Base-by-base conservation (phyloP, 257 asterid species). In the Solanum verrucosum region DNA sequence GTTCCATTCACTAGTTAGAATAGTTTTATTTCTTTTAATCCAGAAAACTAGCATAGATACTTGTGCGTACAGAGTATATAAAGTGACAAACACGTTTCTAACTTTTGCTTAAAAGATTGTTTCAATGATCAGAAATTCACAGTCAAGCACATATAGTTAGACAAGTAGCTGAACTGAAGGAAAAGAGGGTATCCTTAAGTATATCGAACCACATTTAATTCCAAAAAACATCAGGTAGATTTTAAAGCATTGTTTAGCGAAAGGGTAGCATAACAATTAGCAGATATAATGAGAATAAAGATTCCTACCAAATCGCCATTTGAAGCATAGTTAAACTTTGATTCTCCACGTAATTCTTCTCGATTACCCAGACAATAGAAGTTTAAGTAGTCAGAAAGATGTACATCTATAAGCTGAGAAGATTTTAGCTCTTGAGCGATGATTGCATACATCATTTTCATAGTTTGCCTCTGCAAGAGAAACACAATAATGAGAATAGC, bases 291-390 rank as follows among this genome's bases (percentile, higher is more conserved):
- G 16, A 49, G 21, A 29, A 82, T 3, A 49, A 82, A 82, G 44
- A 82, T 23, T 29, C n/a, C 88, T 90, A 94, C 97, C 82, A 87
- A 34, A 49, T 83, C 90, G 83, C 91, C 90, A 49, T 84, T 91
- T 70, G 93, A 40, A n/a, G 87, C 35, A 31, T 86, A 91, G 44
- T 49, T 82, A 46, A 44, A 20, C 44, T 84, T 82, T 37, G 90
- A 78, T 63, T 60, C 93, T 68, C 89, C 92, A 35, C 1, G 79
- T 25, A 59, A 35, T 84, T 90, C 86, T 89, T 92, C 95, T 68
- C 93, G 92, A 86, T 92, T 92, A 46, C 93, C 95, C 87, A 92
- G 95, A 86, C 95, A 92, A 83, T 90, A 92, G 90, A 92, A 92
- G 44, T 90, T 92, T 63, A 92, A 88, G 83, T 92, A 92, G 90